These are phyloP conservation scores for Arbutus unedo DNA, from an alignment of 148 eudicot species.

Conservation along the genomic window DNA sequence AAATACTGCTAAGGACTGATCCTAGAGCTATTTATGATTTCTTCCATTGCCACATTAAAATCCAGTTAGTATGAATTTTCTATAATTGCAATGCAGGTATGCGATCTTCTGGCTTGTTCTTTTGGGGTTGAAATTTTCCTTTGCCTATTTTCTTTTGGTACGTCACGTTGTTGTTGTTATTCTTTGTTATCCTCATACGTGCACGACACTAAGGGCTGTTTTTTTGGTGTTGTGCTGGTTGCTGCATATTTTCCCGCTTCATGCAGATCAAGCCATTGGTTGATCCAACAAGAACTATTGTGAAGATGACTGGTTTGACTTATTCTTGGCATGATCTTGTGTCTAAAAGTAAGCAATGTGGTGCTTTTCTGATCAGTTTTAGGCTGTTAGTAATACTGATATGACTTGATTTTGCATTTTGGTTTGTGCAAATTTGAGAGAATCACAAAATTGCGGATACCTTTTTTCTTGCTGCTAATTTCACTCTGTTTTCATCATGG, in stretches of 20 bases:
- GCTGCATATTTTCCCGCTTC: background rate
- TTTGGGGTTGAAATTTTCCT: conserved; percentile 72
- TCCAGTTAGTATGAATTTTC: background rate
- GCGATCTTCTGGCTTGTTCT: conserved; percentile 82
- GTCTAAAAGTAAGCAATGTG: conserved; percentile 61
- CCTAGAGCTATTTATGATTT: background rate
- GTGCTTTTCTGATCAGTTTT: background rate
- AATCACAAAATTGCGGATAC: background rate
- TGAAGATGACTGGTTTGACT: conserved; percentile 34
- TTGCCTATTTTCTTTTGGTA: conserved; percentile 89
- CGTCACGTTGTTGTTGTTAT: conserved; percentile 13
- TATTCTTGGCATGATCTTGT: conserved; percentile 98
- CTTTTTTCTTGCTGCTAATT: background rate
- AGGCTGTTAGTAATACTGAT: background rate
- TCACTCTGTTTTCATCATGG: background rate
- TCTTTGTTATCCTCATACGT: background rate
- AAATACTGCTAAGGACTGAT: background rate
- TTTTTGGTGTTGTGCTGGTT: background rate
- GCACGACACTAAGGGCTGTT: background rate
- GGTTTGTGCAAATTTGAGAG: conserved; percentile 1
- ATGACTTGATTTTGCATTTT: background rate
- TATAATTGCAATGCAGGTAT: conserved; percentile 47
- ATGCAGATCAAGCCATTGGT: conserved; percentile 83
- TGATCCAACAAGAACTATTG: conserved; percentile 57
- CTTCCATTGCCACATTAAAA: background rate